Evolutionary conservation across 2,329 filamentous ascomycete genomes (phyloP), one percentile per base, ranked within the genome.

Genomic region (Talaromyces sp.): DNA sequence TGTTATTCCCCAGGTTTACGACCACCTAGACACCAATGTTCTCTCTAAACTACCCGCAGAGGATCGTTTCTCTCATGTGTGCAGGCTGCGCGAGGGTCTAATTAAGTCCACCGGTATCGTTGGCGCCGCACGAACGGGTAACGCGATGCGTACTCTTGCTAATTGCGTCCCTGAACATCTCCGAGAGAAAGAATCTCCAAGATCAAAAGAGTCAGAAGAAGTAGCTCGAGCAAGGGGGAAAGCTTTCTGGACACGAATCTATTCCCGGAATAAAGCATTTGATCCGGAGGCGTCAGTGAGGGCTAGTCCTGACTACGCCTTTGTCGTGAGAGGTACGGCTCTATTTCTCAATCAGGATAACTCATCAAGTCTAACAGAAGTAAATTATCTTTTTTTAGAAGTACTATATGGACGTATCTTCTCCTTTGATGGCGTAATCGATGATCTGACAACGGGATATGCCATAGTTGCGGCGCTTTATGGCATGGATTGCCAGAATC

Each of bases 401-500:
- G 52, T 55, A 7, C 52, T 55, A 31, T 55, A 55, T 32, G 52
- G 27, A 35, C 52, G 52, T 3, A 31, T 55, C 4, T 38, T 55
- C 31, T 55, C 52, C 17, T 55, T 55, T 21, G 29, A 55, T 19
- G 52, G 27, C 31, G 38, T 55, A 4, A 55, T 55, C 17, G 52
- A 55, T 24, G 52, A 55, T 35, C 17, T 55, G n/a, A 55, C 52
- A 14, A 55, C 52, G 19, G 52, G 52, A 31, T 55, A 55, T 24
- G 52, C 32, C 29, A 55, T 55, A 6, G 52, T 55, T 24, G 35
- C 52, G 52, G 52, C 52, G 19, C 32, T 55, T 32, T 55, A 55
- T 24, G 52, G 52, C n/a, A 55, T 55, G 52, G 52, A 55, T 31
- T 55, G 52, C 21, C 52, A 29, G 24, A 55, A 55, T 19, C 52